Base-by-base conservation (phyloP, 2,329 filamentous ascomycete species). In the Pseudogymnoascus sp. region DNA sequence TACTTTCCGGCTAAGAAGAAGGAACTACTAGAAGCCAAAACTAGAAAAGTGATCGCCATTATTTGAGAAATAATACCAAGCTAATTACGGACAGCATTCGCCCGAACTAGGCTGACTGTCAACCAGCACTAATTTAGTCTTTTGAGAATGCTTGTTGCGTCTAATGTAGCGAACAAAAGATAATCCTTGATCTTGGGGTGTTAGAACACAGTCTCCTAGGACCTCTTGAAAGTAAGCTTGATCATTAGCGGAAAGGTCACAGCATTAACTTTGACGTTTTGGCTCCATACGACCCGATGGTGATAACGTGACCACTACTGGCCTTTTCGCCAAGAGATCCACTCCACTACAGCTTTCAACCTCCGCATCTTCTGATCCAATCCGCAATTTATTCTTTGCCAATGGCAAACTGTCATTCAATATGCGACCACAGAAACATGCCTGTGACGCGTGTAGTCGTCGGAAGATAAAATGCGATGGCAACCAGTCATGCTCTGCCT, bases 401-500 rank as follows among this genome's bases (percentile, higher is more conserved):
- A 31, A 31, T 31, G 28, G 28, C 28, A 31, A 31, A 31, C 28
- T 31, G 28, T 40, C 25, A n/a, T 40, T 63, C 47, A 47, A 44
- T 21, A 47, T 63, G n/a, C 62, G 64, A 14, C 63, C 63, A 60
- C 63, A 63, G 31, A 53, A 37, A 21, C 60, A 61, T 21, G 47
- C 64, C 21, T 65, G 64, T 47, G 62, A 65, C 59, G 53, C 63
- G 6, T 65, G 64, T 40, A 63, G 62, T 23, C 62, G 56, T 21
- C 28, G 59, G 12, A 65, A 63, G 59, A 63, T 59, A 62, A 44
- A 38, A 12, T 65, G 64, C 25, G 62, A 65, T 59, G 33, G 38
- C 23, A 63, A 44, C 18, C 8, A 37, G 14, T 62, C 64, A 7
- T 65, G 64, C 28, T 65, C 64, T 33, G 25, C 25, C 25, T 56